Evolutionary conservation across 371 early-diverging fungal species (phyloP).

Genomic region (Lichtheimia ramosa): DNA sequence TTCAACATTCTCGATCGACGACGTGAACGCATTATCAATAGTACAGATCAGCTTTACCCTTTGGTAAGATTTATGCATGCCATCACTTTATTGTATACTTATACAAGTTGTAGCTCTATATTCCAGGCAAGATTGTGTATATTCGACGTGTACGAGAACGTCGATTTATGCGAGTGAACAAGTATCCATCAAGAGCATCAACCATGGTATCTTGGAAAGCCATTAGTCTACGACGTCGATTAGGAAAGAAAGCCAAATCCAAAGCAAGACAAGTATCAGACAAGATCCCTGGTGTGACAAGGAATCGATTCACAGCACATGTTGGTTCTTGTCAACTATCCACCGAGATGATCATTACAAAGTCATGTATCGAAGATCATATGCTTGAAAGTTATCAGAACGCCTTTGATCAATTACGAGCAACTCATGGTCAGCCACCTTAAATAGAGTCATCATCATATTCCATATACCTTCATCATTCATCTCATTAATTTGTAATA

Average conservation of each 20-base stretch:
- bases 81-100: no score
- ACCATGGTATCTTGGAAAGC: constrained; percentile 8
- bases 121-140: constrained; percentile 42
- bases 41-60: constrained; percentile 28
- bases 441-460: not conserved
- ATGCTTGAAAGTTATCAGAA: constrained; percentile 32
- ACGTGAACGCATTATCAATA: constrained; percentile 24
- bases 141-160: constrained; percentile 23
- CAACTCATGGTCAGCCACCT: constrained; percentile 14
- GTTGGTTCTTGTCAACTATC: constrained; percentile 20
- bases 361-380: constrained; percentile 45
- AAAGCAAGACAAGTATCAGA: constrained; percentile 18
- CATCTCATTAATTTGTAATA: no score
- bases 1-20: constrained; percentile 32
- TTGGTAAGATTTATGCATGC: constrained; percentile 24
- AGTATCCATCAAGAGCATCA: constrained; percentile 11
- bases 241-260: constrained; percentile 13
- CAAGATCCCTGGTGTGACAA: constrained; percentile 24
- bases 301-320: constrained; percentile 19
- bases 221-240: constrained; percentile 7
- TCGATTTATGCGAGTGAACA: constrained; percentile 5
- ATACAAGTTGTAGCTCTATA: constrained; percentile 27
- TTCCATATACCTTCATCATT: no score
- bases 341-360: constrained; percentile 39
- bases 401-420: constrained; percentile 26